Evolutionary conservation across 208 protist genomes (phyloP).

Genomic region (Trypanosoma boissoni): DNA sequence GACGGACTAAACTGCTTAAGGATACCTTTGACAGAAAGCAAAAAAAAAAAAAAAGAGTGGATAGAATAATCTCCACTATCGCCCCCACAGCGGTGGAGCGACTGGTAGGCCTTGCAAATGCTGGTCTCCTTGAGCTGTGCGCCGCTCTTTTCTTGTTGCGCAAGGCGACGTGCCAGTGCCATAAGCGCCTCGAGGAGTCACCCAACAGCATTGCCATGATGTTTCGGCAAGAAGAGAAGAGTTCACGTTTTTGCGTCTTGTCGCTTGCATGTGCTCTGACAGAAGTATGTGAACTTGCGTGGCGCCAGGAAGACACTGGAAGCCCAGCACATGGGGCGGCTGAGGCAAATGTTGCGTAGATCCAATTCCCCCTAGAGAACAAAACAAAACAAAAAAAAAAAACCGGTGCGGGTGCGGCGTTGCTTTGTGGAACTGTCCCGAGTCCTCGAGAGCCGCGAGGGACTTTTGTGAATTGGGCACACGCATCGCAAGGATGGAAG

Average conservation of each 20-base stretch:
- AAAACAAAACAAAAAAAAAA: conserved; percentile 45
- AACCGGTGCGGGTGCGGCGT: conserved; percentile 53
- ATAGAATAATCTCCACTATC: conserved; percentile 86
- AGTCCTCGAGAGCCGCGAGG: conserved; percentile 61
- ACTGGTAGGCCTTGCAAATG: conserved; percentile 70
- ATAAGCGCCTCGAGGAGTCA: too few relatives aligned
- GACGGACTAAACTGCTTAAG: conserved; percentile 83
- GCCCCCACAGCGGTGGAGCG: conserved; percentile 55
- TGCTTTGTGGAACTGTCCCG: conserved; percentile 59
- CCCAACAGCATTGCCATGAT: too few relatives aligned
- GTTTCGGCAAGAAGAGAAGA: too few relatives aligned
- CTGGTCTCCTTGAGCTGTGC: conserved; percentile 85
- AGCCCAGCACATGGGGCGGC: conserved; percentile 52
- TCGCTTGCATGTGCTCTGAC: too few relatives aligned
- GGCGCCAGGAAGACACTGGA: conserved; percentile 35
- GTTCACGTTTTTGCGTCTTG: too few relatives aligned
- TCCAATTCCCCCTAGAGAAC: too few relatives aligned
- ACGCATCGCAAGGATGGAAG: conserved; percentile 54
- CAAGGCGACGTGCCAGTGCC: too few relatives aligned
- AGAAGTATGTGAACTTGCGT: conserved; percentile 39
- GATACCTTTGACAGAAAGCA: conserved; percentile 89
- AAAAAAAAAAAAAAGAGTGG: too few relatives aligned
- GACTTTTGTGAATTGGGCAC: conserved; percentile 56
- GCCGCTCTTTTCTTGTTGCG: too few relatives aligned
- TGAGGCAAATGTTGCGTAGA: conserved; percentile 43